Conservation (phyloP, 768 basidiomycete species). For the Stropharia rugosoannulata region DNA sequence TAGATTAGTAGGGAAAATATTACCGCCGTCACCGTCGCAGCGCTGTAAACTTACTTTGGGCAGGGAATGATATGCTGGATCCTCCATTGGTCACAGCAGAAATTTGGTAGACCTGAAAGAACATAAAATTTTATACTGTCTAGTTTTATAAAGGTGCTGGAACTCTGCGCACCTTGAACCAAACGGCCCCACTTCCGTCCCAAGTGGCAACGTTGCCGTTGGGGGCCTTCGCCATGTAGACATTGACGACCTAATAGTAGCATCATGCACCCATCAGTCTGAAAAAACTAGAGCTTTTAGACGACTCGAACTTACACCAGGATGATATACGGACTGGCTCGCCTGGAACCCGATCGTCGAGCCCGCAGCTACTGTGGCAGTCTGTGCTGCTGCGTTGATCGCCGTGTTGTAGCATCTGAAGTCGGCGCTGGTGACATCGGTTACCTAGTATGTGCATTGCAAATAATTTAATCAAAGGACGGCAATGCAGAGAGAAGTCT, state of each 20-base stretch:
- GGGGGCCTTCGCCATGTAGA: constrained; percentile 24
- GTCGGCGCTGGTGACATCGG: constrained; percentile 43
- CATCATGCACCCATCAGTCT: too few relatives aligned
- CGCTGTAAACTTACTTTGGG: constrained; percentile 25
- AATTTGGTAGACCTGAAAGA: constrained; percentile 29
- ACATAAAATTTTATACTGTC: too few relatives aligned
- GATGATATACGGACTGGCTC: constrained; percentile 14
- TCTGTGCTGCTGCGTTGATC: constrained; percentile 38
- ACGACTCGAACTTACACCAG: constrained; percentile 10
- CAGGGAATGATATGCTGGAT: constrained; percentile 43
- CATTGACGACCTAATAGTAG: constrained; percentile 16
- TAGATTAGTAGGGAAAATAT: not conserved
- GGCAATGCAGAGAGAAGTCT: not conserved
- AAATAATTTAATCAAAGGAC: not conserved
- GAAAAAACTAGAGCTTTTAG: too few relatives aligned
- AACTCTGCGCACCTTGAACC: constrained; percentile 39
- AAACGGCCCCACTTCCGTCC: constrained; percentile 44
- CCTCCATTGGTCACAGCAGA: constrained; percentile 46
- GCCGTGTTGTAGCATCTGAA: constrained; percentile 44
- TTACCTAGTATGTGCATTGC: constrained; percentile 30
- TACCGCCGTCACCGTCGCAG: not conserved
- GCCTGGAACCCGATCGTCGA: constrained; percentile 20
- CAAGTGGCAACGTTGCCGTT: constrained; percentile 26
- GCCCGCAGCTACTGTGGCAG: constrained; percentile 30
- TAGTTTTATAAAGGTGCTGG: not conserved